Conservation (phyloP, 148 eudicot species). For the Nyssa sinensis region DNA sequence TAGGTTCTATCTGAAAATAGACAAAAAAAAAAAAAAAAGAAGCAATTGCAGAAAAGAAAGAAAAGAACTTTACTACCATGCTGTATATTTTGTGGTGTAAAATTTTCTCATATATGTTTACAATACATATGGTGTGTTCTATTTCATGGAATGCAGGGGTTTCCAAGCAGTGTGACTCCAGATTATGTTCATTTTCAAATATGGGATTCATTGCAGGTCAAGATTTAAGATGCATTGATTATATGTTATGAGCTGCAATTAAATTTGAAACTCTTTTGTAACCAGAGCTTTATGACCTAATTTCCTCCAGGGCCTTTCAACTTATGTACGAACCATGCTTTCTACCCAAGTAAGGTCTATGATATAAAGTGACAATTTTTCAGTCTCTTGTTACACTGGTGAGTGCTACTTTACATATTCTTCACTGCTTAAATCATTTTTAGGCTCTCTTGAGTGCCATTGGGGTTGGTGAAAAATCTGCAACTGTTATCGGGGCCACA, state of each 20-base stretch:
- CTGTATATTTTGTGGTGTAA: background rate
- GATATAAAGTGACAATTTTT: background rate
- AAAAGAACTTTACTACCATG: background rate
- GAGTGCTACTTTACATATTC: slow-evolving; percentile 5
- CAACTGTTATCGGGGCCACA: slow-evolving; percentile 95
- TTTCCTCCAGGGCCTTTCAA: slow-evolving; percentile 78
- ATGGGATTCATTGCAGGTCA: slow-evolving; percentile 95
- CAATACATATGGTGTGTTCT: slow-evolving; percentile 13
- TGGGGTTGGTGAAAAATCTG: slow-evolving; percentile 97
- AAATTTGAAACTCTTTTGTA: background rate
- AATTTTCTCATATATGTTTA: background rate
- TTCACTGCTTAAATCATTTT: slow-evolving; percentile 8
- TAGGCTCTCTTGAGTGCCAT: slow-evolving; percentile 99
- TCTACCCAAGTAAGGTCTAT: slow-evolving; percentile 79
- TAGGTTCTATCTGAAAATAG: background rate
- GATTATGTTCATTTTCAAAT: slow-evolving; percentile 89
- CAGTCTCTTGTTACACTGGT: background rate
- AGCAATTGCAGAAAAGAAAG: background rate
- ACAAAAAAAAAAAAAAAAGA: background rate
- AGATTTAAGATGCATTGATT: background rate
- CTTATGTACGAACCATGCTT: slow-evolving; percentile 89
- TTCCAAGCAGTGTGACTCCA: slow-evolving; percentile 91
- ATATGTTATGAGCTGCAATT: background rate
- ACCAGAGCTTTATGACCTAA: slow-evolving; percentile 10
- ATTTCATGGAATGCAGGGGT: slow-evolving; percentile 58